Evolutionary conservation across 2,329 filamentous ascomycete genomes (phyloP).

Genomic region (Alternaria ventricosa): DNA sequence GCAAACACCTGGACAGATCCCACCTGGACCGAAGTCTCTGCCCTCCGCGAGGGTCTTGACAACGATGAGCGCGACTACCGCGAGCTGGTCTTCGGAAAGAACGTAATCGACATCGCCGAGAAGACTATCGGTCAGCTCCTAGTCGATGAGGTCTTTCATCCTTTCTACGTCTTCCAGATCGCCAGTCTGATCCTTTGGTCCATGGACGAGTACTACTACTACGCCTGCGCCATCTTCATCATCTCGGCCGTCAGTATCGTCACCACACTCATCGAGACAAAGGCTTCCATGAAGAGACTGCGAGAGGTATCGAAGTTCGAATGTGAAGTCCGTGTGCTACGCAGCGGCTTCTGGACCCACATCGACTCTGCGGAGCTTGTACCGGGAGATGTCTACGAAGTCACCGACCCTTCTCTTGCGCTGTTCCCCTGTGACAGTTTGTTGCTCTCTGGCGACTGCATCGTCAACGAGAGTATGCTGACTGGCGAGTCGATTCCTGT

Average conservation of each 20-base stretch:
- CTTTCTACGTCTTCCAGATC: constrained; percentile 98
- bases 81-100: constrained; percentile 85
- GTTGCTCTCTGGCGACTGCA: constrained; percentile 90
- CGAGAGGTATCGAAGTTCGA: constrained; percentile 93
- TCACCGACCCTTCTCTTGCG: constrained; percentile 87
- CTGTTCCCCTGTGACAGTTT: constrained; percentile 94
- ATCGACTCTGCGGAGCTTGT: constrained; percentile 87
- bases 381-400: constrained; percentile 94
- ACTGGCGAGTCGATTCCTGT: constrained; percentile 97
- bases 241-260: constrained; percentile 94
- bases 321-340: constrained; percentile 90
- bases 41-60: constrained; percentile 80
- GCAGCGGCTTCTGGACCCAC: constrained; percentile 94
- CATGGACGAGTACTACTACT: constrained; percentile 96
- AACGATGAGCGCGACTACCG: constrained; percentile 85
- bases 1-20: constrained; percentile 95
- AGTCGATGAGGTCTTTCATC: constrained; percentile 94
- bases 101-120: constrained; percentile 90
- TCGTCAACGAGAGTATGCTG: constrained; percentile 99
- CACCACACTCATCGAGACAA: constrained; percentile 88
- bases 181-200: constrained; percentile 95
- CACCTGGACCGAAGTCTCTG: constrained; percentile 78
- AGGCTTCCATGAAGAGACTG: constrained; percentile 87
- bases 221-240: constrained; percentile 90
- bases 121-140: constrained; percentile 84